Conservation (phyloP, 768 basidiomycete species). For the Tricholoma bakamatsutake region DNA sequence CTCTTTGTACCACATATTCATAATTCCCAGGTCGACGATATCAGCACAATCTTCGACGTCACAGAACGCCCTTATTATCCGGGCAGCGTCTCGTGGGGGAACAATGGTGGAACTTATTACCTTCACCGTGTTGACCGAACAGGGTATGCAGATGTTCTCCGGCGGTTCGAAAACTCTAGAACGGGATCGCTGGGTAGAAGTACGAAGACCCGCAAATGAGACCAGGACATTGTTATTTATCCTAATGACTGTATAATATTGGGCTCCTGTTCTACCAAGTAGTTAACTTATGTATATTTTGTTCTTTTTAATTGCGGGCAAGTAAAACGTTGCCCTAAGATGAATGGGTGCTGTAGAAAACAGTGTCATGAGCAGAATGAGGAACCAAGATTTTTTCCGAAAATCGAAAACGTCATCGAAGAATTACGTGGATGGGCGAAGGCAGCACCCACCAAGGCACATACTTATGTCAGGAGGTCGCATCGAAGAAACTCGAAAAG, state of each 20-base stretch:
- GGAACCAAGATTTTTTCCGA: too few species aligned
- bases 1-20: background rate
- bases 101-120: constrained; percentile 63
- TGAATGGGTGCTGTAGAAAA: too few species aligned
- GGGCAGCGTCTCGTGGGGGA: constrained; percentile 81
- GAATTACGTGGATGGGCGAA: too few species aligned
- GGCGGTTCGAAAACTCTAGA: constrained; percentile 49
- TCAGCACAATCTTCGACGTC: constrained; percentile 78
- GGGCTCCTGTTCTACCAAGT: too few species aligned
- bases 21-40: constrained; percentile 57
- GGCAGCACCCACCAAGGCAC: too few species aligned
- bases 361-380: too few species aligned
- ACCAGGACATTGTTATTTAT: background rate
- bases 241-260: background rate
- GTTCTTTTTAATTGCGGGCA: too few species aligned
- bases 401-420: too few species aligned
- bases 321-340: too few species aligned
- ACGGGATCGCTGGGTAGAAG: constrained; percentile 20
- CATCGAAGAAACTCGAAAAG: too few species aligned
- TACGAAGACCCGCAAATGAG: constrained; percentile 26
- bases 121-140: constrained; percentile 72
- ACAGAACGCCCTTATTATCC: constrained; percentile 60
- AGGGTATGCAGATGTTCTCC: constrained; percentile 57
- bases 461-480: too few species aligned
- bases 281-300: too few species aligned